Evolutionary conservation across 768 basidiomycete genomes (phyloP).

Genomic region (Dendrothele bispora): DNA sequence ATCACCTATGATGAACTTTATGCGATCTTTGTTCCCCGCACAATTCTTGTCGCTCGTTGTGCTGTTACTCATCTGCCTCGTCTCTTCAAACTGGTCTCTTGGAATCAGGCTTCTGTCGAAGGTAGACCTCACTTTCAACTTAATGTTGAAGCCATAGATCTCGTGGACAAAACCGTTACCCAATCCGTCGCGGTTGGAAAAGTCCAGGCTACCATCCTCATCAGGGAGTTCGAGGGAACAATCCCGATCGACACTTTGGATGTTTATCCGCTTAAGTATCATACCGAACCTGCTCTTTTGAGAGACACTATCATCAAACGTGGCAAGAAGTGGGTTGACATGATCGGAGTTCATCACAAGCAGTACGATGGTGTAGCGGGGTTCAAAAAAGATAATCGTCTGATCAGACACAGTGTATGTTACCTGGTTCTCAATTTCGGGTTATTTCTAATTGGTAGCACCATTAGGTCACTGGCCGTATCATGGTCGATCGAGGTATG

Average conservation of each 20-base stretch:
- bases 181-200: conserved; percentile 39
- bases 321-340: conserved; percentile 56
- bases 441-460: not conserved
- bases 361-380: conserved; percentile 56
- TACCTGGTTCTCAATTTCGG: not conserved
- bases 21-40: conserved; percentile 54
- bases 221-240: conserved; percentile 48
- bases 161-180: conserved; percentile 36
- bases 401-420: conserved; percentile 50
- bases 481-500: conserved; percentile 61
- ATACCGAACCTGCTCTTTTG: conserved; percentile 43
- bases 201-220: conserved; percentile 38
- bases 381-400: conserved; percentile 30
- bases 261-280: conserved; percentile 54
- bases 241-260: conserved; percentile 49
- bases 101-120: conserved; percentile 30
- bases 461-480: conserved; percentile 49
- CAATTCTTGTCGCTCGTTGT: conserved; percentile 51
- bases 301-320: conserved; percentile 39
- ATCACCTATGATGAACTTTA: conserved; percentile 59
- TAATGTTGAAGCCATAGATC: conserved; percentile 50
- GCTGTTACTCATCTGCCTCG: conserved; percentile 52
- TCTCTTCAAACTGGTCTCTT: conserved; percentile 45
- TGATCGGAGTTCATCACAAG: conserved; percentile 58
- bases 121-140: conserved; percentile 43